Base-by-base conservation (phyloP, 1,284 basidiomycete genomes). In the Sporisorium reilianum region DNA sequence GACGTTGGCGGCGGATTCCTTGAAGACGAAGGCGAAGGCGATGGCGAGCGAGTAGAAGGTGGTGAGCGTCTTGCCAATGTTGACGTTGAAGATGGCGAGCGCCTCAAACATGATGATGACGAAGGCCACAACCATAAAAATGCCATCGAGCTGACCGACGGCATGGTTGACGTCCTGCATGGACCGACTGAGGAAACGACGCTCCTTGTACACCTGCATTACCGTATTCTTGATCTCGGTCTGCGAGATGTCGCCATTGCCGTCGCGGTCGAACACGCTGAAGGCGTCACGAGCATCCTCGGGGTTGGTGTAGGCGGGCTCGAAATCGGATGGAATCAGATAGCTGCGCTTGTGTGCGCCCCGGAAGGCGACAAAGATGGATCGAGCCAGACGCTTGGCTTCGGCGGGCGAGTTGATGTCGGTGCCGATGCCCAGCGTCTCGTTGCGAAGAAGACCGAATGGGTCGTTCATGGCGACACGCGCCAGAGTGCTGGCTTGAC, bases 191-290 rank as follows among this genome's bases (percentile, higher is more conserved):
- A 83, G 75, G 66, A 79, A 80, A 14, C 80, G 67, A 42, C 81
- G 77, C 63, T 83, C 81, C 60, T 83, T 83, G 78, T 81, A 83
- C 9, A 72, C 69, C 44, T 76, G 61, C 68, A 93, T 85, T 28
- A 93, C 84, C 28, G 88, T 89, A 46, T 88, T 87, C 85, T 93
- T 93, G 82, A 93, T 89, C 85, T 93, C 92, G 32, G 88, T 87
- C 55, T 90, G 88, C n/a, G 90, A 90, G 59, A 93, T 88, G 81
- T 93, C 92, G 20, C 91, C 91, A 72, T 93, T 92, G 78, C 89
- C 88, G 81, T 93, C 92, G 70, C 86, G 62, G 62, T 82, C 80
- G 79, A 93, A 92, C 32, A 93, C 88, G 49, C 88, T 88, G 87
- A 93, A 93, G 2, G 92, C 92, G 12, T 87, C 87, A 57, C 88